phyloP scores from a whole-genome alignment of 345 rosid species.

The Geranium brycei region DNA sequence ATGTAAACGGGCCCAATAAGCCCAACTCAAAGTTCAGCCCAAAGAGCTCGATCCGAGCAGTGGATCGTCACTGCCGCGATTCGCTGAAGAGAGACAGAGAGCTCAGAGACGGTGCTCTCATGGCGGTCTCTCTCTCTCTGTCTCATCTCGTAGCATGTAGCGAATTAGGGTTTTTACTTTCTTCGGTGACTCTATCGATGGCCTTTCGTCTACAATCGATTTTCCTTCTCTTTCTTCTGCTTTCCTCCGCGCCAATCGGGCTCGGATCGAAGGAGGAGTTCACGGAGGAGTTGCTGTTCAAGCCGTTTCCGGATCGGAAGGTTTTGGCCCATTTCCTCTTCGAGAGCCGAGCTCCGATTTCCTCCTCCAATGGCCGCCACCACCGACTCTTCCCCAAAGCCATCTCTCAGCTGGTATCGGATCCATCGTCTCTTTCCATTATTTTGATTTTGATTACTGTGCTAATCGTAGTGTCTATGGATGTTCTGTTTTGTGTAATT shows the following conservation, averaged over 20 bases:
- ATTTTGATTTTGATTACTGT: neutral
- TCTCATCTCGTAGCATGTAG: slow-evolving; percentile 2
- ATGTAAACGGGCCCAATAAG: too few species aligned
- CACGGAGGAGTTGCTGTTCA: slow-evolving; percentile 56
- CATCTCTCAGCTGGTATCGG: slow-evolving; percentile 62
- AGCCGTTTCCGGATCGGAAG: slow-evolving; percentile 77
- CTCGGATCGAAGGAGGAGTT: slow-evolving; percentile 56
- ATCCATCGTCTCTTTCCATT: neutral
- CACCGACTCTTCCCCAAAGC: slow-evolving; percentile 96
- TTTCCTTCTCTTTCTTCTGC: slow-evolving; percentile 11
- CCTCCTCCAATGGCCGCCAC: slow-evolving; percentile 61
- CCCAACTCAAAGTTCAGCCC: too few species aligned
- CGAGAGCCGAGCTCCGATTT: slow-evolving; percentile 47
- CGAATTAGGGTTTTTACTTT: neutral
- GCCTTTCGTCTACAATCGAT: slow-evolving; percentile 12
- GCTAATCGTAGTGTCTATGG: neutral
- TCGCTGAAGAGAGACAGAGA: too few species aligned
- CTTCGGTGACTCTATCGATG: slow-evolving; percentile 14
- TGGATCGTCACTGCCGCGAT: too few species aligned
- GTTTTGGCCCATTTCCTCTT: slow-evolving; percentile 81
- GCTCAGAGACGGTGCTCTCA: neutral
- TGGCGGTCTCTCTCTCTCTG: slow-evolving; percentile 4
- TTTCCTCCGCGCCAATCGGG: slow-evolving; percentile 7
- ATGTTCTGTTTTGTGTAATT: too few species aligned
- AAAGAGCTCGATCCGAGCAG: too few species aligned